phyloP scores from a whole-genome alignment of 1,139 yeast genomes.

The Saccharomyces hybrid region DNA sequence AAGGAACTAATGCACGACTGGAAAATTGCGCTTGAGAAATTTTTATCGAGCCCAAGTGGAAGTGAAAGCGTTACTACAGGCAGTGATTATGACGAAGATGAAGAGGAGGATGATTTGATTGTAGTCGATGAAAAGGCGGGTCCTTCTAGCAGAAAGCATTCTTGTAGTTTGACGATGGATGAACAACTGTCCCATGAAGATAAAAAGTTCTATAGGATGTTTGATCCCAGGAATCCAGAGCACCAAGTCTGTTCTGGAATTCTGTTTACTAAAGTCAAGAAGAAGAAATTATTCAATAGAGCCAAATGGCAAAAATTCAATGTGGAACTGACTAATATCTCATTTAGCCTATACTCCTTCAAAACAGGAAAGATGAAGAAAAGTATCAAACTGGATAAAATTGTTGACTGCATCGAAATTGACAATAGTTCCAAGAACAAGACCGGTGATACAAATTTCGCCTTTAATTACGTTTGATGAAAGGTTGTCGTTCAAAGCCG shows the following conservation, averaged over 20 bases:
- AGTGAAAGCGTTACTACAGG: constrained; percentile 1
- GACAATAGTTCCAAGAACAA: constrained; percentile 7
- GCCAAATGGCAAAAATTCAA: constrained; percentile 20
- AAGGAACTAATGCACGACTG: constrained; percentile 9
- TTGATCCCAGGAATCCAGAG: constrained; percentile 13
- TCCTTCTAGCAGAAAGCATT: constrained; percentile 1
- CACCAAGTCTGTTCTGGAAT: constrained; percentile 14
- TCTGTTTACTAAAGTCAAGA: constrained; percentile 15
- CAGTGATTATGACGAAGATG: constrained; percentile 9
- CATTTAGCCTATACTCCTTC: constrained; percentile 14
- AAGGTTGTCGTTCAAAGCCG: constrained; percentile 17
- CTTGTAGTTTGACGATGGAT: background rate
- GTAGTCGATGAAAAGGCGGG: constrained; percentile 6
- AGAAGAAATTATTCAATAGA: constrained; percentile 13
- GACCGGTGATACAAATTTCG: constrained; percentile 13
- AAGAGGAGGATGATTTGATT: constrained; percentile 11
- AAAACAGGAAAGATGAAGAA: constrained; percentile 14
- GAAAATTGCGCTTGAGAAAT: constrained; percentile 13
- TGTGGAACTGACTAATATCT: constrained; percentile 15
- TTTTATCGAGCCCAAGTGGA: constrained; percentile 5
- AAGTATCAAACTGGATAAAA: constrained; percentile 11
- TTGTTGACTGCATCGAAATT: constrained; percentile 21
- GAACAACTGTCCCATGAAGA: constrained; percentile 14
- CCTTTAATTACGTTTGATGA: constrained; percentile 16
- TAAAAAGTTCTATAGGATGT: constrained; percentile 16